phyloP scores from a whole-genome alignment of 2,329 filamentous ascomycete species.

The Helicocarpus griseus region DNA sequence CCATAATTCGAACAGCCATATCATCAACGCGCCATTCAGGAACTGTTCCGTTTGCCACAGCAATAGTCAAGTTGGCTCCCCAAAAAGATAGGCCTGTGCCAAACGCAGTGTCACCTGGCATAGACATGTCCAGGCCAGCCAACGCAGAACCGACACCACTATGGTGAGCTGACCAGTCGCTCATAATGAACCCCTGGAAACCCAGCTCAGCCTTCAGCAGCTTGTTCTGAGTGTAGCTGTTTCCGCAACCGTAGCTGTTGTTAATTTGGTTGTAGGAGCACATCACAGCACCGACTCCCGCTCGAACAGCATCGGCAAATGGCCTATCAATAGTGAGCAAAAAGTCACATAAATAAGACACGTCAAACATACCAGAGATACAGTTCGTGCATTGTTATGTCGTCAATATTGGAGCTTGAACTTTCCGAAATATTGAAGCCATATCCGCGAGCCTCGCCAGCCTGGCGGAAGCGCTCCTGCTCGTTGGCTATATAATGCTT shows the following conservation, averaged over 20 bases:
- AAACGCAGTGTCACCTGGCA: conserved; percentile 75
- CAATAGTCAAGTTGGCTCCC: conserved; percentile 79
- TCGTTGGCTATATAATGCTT: conserved; percentile 70
- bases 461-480: conserved; percentile 63
- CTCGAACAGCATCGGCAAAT: conserved; percentile 58
- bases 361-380: conserved; percentile 44
- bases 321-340: conserved; percentile 35
- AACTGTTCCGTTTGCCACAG: conserved; percentile 79
- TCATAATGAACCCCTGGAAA: conserved; percentile 62
- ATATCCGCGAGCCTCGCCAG: conserved; percentile 46
- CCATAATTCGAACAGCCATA: conserved; percentile 74
- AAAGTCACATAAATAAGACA: background rate
- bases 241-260: conserved; percentile 58
- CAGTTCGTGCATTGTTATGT: conserved; percentile 54
- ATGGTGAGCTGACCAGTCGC: conserved; percentile 71
- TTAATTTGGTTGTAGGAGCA: conserved; percentile 67
- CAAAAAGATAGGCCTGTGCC: conserved; percentile 64
- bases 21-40: conserved; percentile 83
- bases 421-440: conserved; percentile 55
- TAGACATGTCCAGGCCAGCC: conserved; percentile 69
- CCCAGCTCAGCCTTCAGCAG: conserved; percentile 62
- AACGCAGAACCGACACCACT: conserved; percentile 56
- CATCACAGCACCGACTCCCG: conserved; percentile 59
- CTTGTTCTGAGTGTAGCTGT: conserved; percentile 49
- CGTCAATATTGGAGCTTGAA: conserved; percentile 52